These are phyloP conservation scores for Amyloporia xantha DNA, from an alignment of 768 basidiomycete genomes.

Conservation along the genomic window DNA sequence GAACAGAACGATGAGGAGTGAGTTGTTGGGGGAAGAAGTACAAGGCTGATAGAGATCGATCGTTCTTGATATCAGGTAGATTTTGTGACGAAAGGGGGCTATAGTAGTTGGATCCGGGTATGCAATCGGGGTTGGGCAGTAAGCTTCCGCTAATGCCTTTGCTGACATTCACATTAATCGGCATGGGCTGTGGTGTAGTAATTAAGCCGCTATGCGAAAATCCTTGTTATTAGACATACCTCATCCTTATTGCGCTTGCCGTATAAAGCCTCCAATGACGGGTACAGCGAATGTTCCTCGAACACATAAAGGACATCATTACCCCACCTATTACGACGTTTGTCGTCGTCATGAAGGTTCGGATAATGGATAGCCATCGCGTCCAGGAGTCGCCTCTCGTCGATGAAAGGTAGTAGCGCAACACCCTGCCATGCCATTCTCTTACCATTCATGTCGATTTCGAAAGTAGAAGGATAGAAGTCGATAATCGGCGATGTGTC, in stretches of 20 bases:
- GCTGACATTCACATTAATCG: constrained; percentile 61
- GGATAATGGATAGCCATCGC: constrained; percentile 70
- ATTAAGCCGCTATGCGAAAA: constrained; percentile 2
- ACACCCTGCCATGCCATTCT: constrained; percentile 99
- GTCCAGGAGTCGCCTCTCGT: constrained; percentile 71
- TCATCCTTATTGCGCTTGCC: constrained; percentile 80
- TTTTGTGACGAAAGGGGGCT: constrained; percentile 56
- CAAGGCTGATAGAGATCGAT: constrained; percentile 78
- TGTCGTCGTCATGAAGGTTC: constrained; percentile 72
- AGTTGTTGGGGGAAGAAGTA: constrained; percentile 89
- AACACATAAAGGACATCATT: constrained; percentile 76
- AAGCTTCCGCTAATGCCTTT: constrained; percentile 77
- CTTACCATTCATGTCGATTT: constrained; percentile 99
- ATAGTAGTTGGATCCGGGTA: constrained; percentile 89
- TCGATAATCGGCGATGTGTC: constrained; percentile 89
- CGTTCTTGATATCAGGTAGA: constrained; percentile 77
- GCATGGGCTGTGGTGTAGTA: constrained; percentile 50
- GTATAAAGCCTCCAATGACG: constrained; percentile 83
- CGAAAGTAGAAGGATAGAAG: constrained; percentile 88
- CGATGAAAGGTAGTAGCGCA: constrained; percentile 93
- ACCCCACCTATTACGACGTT: constrained; percentile 80
- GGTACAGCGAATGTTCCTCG: constrained; percentile 80
- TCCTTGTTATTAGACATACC: constrained; percentile 37
- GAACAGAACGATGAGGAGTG: constrained; percentile 75
- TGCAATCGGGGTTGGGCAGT: constrained; percentile 77